Percentiles rank a stretch among this genome's conserved stretches.
phyloP scores from a whole-genome alignment of 257 asterid species.

The Plantago elongata region DNA sequence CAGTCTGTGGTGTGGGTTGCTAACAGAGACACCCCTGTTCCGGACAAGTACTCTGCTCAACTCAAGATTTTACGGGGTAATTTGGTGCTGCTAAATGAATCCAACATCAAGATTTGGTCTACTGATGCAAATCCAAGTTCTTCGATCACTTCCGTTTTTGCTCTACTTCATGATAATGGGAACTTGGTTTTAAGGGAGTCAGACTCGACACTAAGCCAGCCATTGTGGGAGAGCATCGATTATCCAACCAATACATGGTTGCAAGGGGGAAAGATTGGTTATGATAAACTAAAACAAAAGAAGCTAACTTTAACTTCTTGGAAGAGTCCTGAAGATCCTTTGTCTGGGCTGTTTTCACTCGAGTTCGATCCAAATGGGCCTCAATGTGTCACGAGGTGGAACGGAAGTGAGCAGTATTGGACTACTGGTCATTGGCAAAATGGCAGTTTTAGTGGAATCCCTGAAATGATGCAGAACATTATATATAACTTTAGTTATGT shows the following conservation, averaged over 20 bases:
- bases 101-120: slow-evolving; percentile 44
- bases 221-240: slow-evolving; percentile 67
- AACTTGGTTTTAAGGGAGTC: slow-evolving; percentile 47
- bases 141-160: slow-evolving; percentile 28
- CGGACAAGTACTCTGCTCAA: slow-evolving; percentile 25
- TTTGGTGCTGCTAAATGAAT: slow-evolving; percentile 40
- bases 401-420: slow-evolving; percentile 43
- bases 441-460: slow-evolving; percentile 47
- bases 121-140: slow-evolving; percentile 31
- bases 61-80: slow-evolving; percentile 33
- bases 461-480: slow-evolving; percentile 46
- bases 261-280: slow-evolving; percentile 58
- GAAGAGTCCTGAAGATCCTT: slow-evolving; percentile 72
- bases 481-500: slow-evolving; percentile 34
- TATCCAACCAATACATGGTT: slow-evolving; percentile 60
- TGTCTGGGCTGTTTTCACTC: slow-evolving; percentile 60
- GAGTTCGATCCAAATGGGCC: slow-evolving; percentile 43
- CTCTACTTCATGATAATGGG: slow-evolving; percentile 56
- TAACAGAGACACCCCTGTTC: slow-evolving; percentile 45
- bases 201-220: slow-evolving; percentile 9
- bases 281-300: slow-evolving; percentile 35
- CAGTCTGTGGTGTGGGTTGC: slow-evolving; percentile 57
- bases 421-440: slow-evolving; percentile 67
- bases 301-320: slow-evolving; percentile 62
- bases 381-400: slow-evolving; percentile 54